Percentiles rank a stretch among this genome's conserved stretches.
Conservation (phyloP, 2,329 filamentous ascomycete species). For the Aspergillus latus region DNA sequence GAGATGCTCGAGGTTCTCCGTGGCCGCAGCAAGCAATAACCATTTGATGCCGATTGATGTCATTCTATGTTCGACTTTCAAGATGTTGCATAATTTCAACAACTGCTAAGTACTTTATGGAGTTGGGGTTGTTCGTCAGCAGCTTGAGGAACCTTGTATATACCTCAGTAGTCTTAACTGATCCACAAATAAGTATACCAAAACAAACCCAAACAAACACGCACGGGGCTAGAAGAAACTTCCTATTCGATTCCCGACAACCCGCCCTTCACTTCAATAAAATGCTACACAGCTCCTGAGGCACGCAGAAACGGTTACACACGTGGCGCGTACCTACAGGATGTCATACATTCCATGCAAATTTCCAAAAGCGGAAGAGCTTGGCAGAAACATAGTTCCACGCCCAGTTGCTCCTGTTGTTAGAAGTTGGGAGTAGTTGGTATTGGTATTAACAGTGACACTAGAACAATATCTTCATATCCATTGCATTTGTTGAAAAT, state of each 20-base stretch:
- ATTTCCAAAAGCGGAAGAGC: background rate
- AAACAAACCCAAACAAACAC: too few relatives aligned
- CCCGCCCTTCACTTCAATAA: background rate
- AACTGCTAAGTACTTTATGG: background rate
- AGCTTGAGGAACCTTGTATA: background rate
- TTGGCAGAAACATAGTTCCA: background rate
- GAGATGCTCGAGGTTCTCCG: slow-evolving; percentile 46
- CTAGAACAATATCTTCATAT: too few relatives aligned
- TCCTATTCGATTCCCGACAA: too few relatives aligned
- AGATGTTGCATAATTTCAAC: background rate
- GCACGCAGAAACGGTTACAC: background rate
- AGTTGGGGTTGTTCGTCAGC: background rate
- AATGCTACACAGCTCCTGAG: background rate
- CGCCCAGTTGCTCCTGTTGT: too few relatives aligned
- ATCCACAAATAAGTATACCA: background rate
- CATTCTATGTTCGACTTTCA: background rate
- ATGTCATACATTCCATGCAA: background rate
- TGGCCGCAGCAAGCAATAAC: slow-evolving; percentile 15
- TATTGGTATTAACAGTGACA: too few relatives aligned
- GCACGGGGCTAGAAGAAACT: background rate
- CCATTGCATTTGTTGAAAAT: too few relatives aligned
- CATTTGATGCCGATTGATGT: background rate
- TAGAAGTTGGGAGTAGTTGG: too few relatives aligned
- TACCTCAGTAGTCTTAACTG: background rate
- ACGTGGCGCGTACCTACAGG: slow-evolving; percentile 11